Evolutionary conservation across 495 filamentous ascomycete species (phyloP).

Genomic region (Penicillium steckii): DNA sequence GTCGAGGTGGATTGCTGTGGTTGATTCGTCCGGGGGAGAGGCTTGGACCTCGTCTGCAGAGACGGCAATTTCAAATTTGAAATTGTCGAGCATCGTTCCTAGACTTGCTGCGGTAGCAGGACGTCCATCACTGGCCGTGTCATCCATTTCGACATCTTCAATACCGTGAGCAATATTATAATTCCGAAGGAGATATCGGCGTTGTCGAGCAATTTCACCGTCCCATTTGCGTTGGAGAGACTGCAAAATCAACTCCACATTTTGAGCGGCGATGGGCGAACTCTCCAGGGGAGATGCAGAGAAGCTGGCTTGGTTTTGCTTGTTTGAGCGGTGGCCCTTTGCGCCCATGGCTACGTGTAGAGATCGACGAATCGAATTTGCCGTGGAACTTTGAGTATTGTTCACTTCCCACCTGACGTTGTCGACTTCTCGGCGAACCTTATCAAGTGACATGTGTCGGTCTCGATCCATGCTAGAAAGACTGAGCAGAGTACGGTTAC

Average conservation of each 20-base stretch:
- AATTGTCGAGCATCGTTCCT: conserved; percentile 39
- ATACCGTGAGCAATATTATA: conserved; percentile 53
- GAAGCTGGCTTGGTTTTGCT: conserved; percentile 26
- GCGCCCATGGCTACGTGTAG: conserved; percentile 41
- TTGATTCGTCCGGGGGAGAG: conserved; percentile 18
- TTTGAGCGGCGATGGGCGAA: conserved; percentile 40
- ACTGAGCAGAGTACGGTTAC: conserved; percentile 63
- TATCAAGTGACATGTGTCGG: conserved; percentile 58
- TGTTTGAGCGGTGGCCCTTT: conserved; percentile 35
- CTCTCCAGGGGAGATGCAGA: conserved; percentile 21
- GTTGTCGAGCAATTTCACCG: conserved; percentile 53
- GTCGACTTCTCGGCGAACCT: conserved; percentile 58
- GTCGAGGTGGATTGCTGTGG: conserved; percentile 12
- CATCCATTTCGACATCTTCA: conserved; percentile 25
- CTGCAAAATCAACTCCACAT: conserved; percentile 52
- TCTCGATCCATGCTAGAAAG: conserved; percentile 67
- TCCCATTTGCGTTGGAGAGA: conserved; percentile 64
- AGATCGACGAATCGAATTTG: conserved; percentile 47
- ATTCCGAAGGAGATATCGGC: conserved; percentile 61
- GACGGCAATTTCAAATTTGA: conserved; percentile 41
- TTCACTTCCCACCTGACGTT: conserved; percentile 46
- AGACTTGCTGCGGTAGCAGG: conserved; percentile 39
- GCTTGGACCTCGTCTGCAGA: conserved; percentile 32
- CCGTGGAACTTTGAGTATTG: conserved; percentile 28
- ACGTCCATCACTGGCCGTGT: conserved; percentile 36